Conservation (phyloP, 139 green algal genomes). For the Picochlorum sp. region DNA sequence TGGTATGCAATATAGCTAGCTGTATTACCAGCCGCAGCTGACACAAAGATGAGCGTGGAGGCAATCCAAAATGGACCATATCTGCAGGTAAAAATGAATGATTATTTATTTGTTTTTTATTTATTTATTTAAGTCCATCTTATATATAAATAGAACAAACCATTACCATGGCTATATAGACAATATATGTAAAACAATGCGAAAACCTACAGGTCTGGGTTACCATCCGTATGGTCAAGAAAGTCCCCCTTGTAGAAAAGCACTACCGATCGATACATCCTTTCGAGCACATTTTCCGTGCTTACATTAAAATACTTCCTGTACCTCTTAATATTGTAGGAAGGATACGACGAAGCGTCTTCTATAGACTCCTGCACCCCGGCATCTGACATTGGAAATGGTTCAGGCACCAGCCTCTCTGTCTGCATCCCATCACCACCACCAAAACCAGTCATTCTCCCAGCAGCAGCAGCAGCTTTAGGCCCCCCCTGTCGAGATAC, state of each 20-base stretch:
- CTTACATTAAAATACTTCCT: conserved; percentile 70
- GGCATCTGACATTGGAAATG: background rate
- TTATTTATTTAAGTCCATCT: background rate
- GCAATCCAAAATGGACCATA: conserved; percentile 83
- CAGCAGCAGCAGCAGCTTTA: background rate
- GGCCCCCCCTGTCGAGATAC: background rate
- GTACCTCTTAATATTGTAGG: conserved; percentile 68
- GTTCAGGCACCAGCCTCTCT: background rate
- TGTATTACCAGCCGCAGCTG: conserved; percentile 60
- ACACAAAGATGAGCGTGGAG: conserved; percentile 76
- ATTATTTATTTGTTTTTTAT: conserved; percentile 19
- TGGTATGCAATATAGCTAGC: conserved; percentile 48
- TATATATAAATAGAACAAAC: background rate
- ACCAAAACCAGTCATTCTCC: background rate
- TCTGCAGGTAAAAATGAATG: too few species aligned
- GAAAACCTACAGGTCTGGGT: conserved; percentile 67
- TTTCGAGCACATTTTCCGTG: conserved; percentile 60
- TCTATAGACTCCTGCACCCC: background rate
- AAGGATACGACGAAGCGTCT: conserved; percentile 38
- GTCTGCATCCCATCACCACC: too few species aligned
- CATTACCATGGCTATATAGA: background rate
- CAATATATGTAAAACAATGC: too few species aligned
- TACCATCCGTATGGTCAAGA: conserved; percentile 46
- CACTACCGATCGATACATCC: conserved; percentile 53
- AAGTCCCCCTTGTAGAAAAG: conserved; percentile 62